These are phyloP conservation scores for Aristolochia fimbriata DNA, from an alignment of 164 flowering plant genomes.

Conservation along the genomic window DNA sequence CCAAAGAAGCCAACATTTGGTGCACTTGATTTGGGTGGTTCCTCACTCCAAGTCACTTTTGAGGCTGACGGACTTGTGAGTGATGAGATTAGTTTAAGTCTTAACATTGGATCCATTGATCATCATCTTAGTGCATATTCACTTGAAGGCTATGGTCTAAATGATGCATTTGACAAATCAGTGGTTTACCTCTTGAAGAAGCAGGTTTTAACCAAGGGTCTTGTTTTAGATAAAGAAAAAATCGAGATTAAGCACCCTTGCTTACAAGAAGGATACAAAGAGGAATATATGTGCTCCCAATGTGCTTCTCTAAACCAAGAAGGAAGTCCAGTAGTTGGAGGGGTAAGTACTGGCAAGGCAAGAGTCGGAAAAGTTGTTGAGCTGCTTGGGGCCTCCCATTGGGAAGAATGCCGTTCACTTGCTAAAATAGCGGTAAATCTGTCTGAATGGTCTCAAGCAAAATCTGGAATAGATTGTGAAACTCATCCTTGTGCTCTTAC, in stretches of 20 bases:
- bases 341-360: slow-evolving; percentile 27
- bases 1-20: slow-evolving; percentile 71
- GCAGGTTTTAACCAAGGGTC: slow-evolving; percentile 21
- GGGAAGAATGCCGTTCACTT: slow-evolving; percentile 72
- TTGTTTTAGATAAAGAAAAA: slow-evolving; percentile 40
- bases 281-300: slow-evolving; percentile 53
- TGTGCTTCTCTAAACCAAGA: slow-evolving; percentile 46
- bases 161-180: slow-evolving; percentile 95
- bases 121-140: slow-evolving; percentile 95
- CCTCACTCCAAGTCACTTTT: slow-evolving; percentile 95
- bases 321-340: slow-evolving; percentile 40
- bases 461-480: slow-evolving; percentile 69
- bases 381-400: slow-evolving; percentile 73
- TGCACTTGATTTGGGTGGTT: slow-evolving; percentile 96
- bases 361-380: slow-evolving; percentile 39
- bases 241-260: slow-evolving; percentile 77
- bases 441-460: slow-evolving; percentile 75
- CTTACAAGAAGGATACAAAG: slow-evolving; percentile 71
- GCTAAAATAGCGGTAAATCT: slow-evolving; percentile 75
- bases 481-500: slow-evolving; percentile 82
- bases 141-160: slow-evolving; percentile 87
- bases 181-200: slow-evolving; percentile 60
- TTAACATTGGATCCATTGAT: slow-evolving; percentile 63
- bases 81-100: slow-evolving; percentile 55
- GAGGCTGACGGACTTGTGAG: slow-evolving; percentile 40